Conservation (phyloP, 129 eudicot species). For the Lactuca sativa region DNA sequence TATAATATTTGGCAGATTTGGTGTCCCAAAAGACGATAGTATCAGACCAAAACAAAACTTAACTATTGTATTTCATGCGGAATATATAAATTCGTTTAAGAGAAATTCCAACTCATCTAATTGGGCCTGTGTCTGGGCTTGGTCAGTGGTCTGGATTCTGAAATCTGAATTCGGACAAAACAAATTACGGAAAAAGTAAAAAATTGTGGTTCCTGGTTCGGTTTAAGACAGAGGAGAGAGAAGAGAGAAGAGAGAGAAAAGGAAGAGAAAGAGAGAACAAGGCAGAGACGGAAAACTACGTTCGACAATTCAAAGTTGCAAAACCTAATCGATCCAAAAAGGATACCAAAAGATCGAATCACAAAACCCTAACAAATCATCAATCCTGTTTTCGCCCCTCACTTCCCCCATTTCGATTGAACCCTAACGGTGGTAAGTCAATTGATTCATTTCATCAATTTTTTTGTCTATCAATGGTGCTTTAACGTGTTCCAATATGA, state of each 20-base stretch:
- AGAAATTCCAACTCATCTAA: neutral
- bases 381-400: conserved; percentile 19
- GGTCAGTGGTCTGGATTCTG: conserved; percentile 1
- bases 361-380: conserved; percentile 39
- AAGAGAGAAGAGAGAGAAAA: neutral
- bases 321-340: conserved; percentile 35
- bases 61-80: too few species aligned
- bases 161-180: neutral
- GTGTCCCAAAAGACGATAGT: too few species aligned
- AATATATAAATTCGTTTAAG: too few species aligned
- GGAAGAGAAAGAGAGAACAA: conserved; percentile 27
- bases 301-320: conserved; percentile 21
- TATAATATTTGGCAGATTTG: too few species aligned
- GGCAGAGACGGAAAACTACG: conserved; percentile 39
- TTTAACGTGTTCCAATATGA: neutral
- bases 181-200: conserved; percentile 13
- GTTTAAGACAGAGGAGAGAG: conserved; percentile 28
- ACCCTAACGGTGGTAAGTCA: conserved; percentile 45
- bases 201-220: conserved; percentile 33
- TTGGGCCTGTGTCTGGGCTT: neutral
- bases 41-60: too few species aligned
- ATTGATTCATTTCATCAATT: conserved; percentile 12
- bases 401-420: conserved; percentile 29
- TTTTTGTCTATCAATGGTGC: neutral
- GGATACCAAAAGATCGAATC: conserved; percentile 8